These are phyloP conservation scores for Chlorociboria aeruginascens DNA, from an alignment of 495 filamentous ascomycete species.

Conservation along the genomic window DNA sequence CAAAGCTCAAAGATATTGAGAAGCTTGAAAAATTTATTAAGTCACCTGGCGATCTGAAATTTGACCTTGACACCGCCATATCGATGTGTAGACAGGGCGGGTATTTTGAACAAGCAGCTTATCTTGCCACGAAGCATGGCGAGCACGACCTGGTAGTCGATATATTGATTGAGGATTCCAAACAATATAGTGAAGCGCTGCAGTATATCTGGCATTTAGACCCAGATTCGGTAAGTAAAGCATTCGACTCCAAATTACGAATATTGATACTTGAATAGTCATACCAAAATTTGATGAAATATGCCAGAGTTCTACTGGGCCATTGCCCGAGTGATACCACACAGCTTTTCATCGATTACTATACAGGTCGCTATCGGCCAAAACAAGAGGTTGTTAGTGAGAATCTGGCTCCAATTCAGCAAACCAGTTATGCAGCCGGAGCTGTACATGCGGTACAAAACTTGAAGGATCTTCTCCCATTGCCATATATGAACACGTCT, in stretches of 20 bases:
- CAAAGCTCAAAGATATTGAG: conserved; percentile 88
- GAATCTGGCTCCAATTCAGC: conserved; percentile 24
- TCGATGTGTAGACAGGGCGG: conserved; percentile 96
- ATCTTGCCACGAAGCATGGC: conserved; percentile 84
- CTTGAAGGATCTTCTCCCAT: conserved; percentile 66
- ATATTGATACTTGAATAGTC: conserved; percentile 36
- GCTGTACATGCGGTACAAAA: conserved; percentile 68
- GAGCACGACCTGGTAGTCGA: conserved; percentile 91
- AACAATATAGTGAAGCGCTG: conserved; percentile 75
- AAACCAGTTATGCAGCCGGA: conserved; percentile 37
- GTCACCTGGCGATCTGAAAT: conserved; percentile 85
- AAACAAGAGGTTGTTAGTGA: conserved; percentile 46
- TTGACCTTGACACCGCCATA: conserved; percentile 94
- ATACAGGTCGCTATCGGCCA: conserved; percentile 71
- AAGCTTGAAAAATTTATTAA: conserved; percentile 97
- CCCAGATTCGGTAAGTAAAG: conserved; percentile 54
- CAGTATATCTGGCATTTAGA: conserved; percentile 84
- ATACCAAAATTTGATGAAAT: conserved; percentile 87
- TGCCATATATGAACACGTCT: conserved; percentile 70
- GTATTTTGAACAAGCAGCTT: conserved; percentile 95
- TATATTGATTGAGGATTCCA: conserved; percentile 89
- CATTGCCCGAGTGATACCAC: conserved; percentile 73
- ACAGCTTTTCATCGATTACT: conserved; percentile 82
- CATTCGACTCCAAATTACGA: neutral
- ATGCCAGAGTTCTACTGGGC: conserved; percentile 77